Conservation (phyloP, 371 early-diverging fungal species). For the Nematocida homosporus region DNA sequence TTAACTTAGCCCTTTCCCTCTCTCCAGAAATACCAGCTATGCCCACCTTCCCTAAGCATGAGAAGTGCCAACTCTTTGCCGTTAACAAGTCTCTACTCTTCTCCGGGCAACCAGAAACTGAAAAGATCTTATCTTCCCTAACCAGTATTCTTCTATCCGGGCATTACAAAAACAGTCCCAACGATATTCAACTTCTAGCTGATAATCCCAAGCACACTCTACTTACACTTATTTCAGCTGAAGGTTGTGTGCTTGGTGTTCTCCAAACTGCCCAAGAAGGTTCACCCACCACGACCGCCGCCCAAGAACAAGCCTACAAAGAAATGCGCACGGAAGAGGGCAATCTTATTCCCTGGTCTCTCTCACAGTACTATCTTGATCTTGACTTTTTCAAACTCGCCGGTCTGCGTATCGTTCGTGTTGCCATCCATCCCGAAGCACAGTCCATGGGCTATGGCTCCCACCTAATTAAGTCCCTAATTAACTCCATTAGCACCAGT, state of each 20-base stretch:
- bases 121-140: slow-evolving; percentile 88
- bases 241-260: slow-evolving; percentile 79
- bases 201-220: slow-evolving; percentile 95
- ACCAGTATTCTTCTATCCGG: slow-evolving; percentile 89
- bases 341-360: slow-evolving; percentile 93
- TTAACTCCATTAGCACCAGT: background rate
- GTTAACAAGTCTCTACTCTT: slow-evolving; percentile 90
- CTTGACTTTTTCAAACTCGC: slow-evolving; percentile 83
- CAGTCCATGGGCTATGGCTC: slow-evolving; percentile 91
- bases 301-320: slow-evolving; percentile 61
- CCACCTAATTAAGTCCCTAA: slow-evolving; percentile 70
- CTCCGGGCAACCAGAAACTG: slow-evolving; percentile 85
- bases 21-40: slow-evolving; percentile 71
- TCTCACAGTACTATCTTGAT: slow-evolving; percentile 88
- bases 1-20: slow-evolving; percentile 84
- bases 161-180: slow-evolving; percentile 98
- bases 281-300: slow-evolving; percentile 74
- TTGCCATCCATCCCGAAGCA: slow-evolving; percentile 94
- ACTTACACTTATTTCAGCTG: slow-evolving; percentile 85
- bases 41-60: slow-evolving; percentile 81
- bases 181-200: slow-evolving; percentile 91
- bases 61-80: slow-evolving; percentile 83
- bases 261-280: slow-evolving; percentile 83
- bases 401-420: slow-evolving; percentile 96
- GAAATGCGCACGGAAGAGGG: slow-evolving; percentile 78